These are phyloP conservation scores for Cystobasidium tubakii DNA, from an alignment of 768 basidiomycete species.

Conservation along the genomic window DNA sequence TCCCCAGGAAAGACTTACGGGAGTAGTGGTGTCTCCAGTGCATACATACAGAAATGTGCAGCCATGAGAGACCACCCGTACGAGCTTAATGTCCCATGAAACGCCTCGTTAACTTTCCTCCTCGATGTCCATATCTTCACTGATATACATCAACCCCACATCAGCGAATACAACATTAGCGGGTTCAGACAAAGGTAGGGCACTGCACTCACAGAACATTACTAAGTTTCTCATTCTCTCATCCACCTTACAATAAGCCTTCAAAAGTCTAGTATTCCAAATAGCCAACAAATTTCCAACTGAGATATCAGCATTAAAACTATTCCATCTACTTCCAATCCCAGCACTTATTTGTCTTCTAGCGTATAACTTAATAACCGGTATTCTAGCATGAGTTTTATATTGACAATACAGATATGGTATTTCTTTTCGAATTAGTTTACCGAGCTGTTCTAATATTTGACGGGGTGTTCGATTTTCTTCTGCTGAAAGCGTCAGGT, in stretches of 20 bases:
- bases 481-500: background rate
- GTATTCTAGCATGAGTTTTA: slow-evolving; percentile 3
- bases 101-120: slow-evolving; percentile 2
- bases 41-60: background rate
- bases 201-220: background rate
- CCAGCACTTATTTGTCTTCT: background rate
- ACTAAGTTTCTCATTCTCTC: background rate
- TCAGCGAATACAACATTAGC: too few relatives aligned
- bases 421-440: background rate
- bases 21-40: background rate
- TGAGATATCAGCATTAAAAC: slow-evolving; percentile 10
- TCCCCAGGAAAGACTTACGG: background rate
- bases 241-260: background rate
- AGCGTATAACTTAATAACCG: slow-evolving; percentile 3
- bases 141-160: too few relatives aligned
- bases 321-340: background rate
- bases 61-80: slow-evolving; percentile 14
- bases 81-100: slow-evolving; percentile 5
- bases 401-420: slow-evolving; percentile 3
- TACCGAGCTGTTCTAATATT: background rate
- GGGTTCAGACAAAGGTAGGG: background rate
- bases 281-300: slow-evolving; percentile 10
- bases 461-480: background rate
- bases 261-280: background rate
- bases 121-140: slow-evolving; percentile 6